Base-by-base conservation (phyloP, 2,329 filamentous ascomycete genomes). In the Volutella citrinella region DNA sequence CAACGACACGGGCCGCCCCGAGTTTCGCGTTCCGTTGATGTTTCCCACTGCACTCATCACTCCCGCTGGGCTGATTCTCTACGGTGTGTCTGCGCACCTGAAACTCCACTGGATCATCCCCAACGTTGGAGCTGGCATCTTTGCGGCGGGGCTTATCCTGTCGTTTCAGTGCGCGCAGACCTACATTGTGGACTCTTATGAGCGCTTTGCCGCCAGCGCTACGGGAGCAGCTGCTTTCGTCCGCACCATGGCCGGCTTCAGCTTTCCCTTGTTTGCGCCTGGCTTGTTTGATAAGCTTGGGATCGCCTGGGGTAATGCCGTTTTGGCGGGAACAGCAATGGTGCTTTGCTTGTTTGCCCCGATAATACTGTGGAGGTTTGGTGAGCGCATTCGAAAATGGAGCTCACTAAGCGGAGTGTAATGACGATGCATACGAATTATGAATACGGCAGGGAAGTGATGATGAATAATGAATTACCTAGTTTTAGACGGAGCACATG, bases 121-220 rank as follows among this genome's bases (percentile, higher is more conserved):
- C 0, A 78, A 82, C 38, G 64, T 82, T 21, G 79, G 78, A 2
- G 72, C 74, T 7, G 59, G 46, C 1, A 51, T 63, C 1, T 57
- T 65, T 13, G 45, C 74, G 0, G 57, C 68, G 1, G 77, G 76
- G 0, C 69, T 76, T 33, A 72, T 80, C 28, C 63, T 75, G 1
- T 64, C 69, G 0, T 82, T 80, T 42, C 74, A 76, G 52, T 73
- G 74, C 16, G 69, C 74, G 20, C 72, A 77, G 43, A 75, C 75
- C 0, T 81, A 81, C 35, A 64, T 79, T 3, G 68, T 78, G 10
- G 76, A 80, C 27, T 74, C 71, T 6, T 65, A 64, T 37, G 57
- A 57, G 32, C 48, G 52, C 19, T 60, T 59, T 32, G 56, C 60
- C 0, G 62, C 62, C 3, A 61, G 57, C 7, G 60, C 63, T 0